Evolutionary conservation across 2,329 filamentous ascomycete species (phyloP).

Genomic region (Nemania diffusa): DNA sequence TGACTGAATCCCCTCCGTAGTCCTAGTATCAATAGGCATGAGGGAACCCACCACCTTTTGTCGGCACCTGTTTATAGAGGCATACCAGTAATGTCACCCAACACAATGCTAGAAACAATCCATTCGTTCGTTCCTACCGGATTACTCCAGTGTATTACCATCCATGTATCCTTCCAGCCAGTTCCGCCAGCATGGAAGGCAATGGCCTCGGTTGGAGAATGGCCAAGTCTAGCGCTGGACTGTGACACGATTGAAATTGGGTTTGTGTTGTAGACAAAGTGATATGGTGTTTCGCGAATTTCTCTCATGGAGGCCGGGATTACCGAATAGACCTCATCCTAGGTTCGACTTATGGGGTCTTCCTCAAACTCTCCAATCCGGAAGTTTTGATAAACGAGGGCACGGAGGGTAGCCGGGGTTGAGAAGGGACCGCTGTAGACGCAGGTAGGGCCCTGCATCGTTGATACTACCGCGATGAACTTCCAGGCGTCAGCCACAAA

Average conservation of each 20-base stretch:
- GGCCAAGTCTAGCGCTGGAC: background rate
- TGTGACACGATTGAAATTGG: background rate
- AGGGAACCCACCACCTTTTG: too few relatives aligned
- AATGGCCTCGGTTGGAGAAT: conserved; percentile 28
- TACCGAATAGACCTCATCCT: background rate
- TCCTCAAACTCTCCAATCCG: too few relatives aligned
- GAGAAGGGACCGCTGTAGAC: too few relatives aligned
- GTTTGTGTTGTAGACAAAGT: background rate
- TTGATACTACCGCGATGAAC: background rate
- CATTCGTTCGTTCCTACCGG: conserved; percentile 16
- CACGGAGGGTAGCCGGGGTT: too few relatives aligned
- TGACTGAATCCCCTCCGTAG: too few relatives aligned
- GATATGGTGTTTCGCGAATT: conserved; percentile 14
- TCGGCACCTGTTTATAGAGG: too few relatives aligned
- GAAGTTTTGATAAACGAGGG: too few relatives aligned
- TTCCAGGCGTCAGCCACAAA: background rate
- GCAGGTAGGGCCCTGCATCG: too few relatives aligned
- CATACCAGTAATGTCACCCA: conserved; percentile 15
- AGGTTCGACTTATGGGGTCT: background rate
- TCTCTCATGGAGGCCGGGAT: background rate
- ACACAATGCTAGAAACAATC: conserved; percentile 29
- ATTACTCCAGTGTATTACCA: conserved; percentile 33
- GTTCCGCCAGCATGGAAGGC: conserved; percentile 29
- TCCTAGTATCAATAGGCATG: too few relatives aligned
- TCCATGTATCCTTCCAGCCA: conserved; percentile 31